Conservation (phyloP, 148 eudicot species). For the Rhododendron griersonianum region DNA sequence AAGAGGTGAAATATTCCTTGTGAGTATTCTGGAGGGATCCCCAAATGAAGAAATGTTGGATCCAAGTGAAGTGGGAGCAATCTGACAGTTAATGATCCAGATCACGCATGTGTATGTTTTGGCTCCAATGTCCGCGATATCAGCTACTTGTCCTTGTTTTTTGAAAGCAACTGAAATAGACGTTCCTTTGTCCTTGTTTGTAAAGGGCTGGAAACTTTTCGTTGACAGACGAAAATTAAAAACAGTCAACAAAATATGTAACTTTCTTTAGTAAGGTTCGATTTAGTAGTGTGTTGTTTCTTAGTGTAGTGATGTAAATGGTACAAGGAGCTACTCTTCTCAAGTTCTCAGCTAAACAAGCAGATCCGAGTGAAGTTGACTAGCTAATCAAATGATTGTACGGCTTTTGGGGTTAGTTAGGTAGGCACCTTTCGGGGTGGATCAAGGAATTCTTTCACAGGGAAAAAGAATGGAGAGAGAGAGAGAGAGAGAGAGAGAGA, state of each 20-base stretch:
- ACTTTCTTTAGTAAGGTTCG: neutral
- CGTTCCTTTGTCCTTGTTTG: conserved; percentile 36
- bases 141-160: conserved; percentile 27
- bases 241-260: neutral
- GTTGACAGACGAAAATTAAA: neutral
- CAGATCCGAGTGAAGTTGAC: too few species aligned
- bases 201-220: conserved; percentile 43
- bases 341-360: too few species aligned
- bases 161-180: conserved; percentile 31
- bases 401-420: too few species aligned
- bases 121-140: conserved; percentile 28
- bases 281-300: neutral
- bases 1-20: too few species aligned
- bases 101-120: conserved; percentile 33
- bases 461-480: too few species aligned
- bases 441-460: too few species aligned
- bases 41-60: too few species aligned
- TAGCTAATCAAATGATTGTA: too few species aligned
- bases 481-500: too few species aligned
- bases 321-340: too few species aligned
- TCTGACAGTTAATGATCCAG: conserved; percentile 48
- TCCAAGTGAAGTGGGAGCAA: conserved; percentile 26
- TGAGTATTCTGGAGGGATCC: too few species aligned
- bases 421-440: too few species aligned
- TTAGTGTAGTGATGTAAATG: neutral